Evolutionary conservation across 257 asterid species (phyloP).

Genomic region (Solanum sejunctum): DNA sequence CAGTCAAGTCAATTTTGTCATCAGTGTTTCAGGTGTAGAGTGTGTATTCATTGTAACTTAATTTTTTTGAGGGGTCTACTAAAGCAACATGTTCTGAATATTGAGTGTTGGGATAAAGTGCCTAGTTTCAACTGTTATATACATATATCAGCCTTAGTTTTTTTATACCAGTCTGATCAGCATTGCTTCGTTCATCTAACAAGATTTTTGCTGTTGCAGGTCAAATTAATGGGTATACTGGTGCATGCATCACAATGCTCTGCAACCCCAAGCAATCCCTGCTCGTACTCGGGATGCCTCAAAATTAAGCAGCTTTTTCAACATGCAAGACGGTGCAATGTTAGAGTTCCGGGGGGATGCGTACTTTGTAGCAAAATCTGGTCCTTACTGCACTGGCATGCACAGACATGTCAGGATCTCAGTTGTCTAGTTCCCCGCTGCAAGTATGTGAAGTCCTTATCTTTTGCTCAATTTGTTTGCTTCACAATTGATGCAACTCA

Average conservation of each 20-base stretch:
- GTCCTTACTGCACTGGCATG: constrained; percentile 26
- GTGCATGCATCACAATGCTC: constrained; percentile 32
- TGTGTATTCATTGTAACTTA: neutral
- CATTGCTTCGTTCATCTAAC: neutral
- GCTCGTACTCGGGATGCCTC: constrained; percentile 24
- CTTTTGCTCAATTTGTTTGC: neutral
- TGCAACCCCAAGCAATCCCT: constrained; percentile 13
- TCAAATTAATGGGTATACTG: constrained; percentile 16
- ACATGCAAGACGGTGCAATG: constrained; percentile 20
- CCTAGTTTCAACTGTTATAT: neutral
- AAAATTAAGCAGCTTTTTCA: constrained; percentile 15
- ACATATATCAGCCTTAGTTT: neutral
- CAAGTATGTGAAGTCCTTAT: constrained; percentile 18
- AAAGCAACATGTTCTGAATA: neutral
- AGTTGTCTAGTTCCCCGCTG: constrained; percentile 45
- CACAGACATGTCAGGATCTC: constrained; percentile 20
- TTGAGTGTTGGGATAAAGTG: neutral
- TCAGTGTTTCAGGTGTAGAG: neutral
- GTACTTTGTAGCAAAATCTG: constrained; percentile 21
- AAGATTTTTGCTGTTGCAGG: constrained; percentile 10
- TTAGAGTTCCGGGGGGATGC: constrained; percentile 27
- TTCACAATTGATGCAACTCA: neutral
- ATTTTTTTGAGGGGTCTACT: neutral
- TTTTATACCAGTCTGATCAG: neutral
- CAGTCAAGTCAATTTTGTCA: neutral